These are phyloP conservation scores for Kernera saxatilis DNA, from an alignment of 345 rosid species.

Conservation along the genomic window DNA sequence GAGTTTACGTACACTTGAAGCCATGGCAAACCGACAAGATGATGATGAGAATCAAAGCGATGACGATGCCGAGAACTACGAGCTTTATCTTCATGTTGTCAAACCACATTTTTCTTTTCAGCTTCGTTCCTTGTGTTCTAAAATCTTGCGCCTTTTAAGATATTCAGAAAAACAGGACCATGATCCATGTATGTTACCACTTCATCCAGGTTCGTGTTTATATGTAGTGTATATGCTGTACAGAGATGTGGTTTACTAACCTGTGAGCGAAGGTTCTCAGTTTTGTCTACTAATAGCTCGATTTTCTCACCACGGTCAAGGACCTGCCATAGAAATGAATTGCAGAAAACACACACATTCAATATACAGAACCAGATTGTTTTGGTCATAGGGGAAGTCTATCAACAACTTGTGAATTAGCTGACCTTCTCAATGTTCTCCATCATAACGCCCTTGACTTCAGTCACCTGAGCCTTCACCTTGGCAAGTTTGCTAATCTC, in stretches of 20 bases:
- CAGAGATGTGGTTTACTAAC: conserved; percentile 29
- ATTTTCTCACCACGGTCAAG: conserved; percentile 98
- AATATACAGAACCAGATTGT: not conserved
- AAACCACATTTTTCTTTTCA: conserved; percentile 82
- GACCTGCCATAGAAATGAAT: conserved; percentile 41
- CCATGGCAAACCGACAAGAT: conserved; percentile 73
- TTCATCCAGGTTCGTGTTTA: not conserved
- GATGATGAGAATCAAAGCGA: conserved; percentile 60
- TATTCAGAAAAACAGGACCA: not conserved
- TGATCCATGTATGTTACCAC: not conserved
- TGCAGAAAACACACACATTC: not conserved
- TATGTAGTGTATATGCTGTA: not conserved
- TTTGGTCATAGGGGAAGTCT: not conserved
- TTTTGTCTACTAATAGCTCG: conserved; percentile 91
- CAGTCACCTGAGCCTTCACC: conserved; percentile 93
- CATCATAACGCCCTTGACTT: conserved; percentile 98
- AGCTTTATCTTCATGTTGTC: conserved; percentile 95
- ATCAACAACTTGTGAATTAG: not conserved
- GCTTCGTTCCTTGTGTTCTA: conserved; percentile 84
- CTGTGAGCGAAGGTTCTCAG: conserved; percentile 93
- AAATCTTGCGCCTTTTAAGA: conserved; percentile 83
- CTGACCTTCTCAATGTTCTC: conserved; percentile 92
- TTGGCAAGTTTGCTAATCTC: conserved; percentile 91
- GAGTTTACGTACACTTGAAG: conserved; percentile 49
- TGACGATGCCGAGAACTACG: conserved; percentile 60